A percentile compares a stretch with the other conserved stretches of the same genome.
These are phyloP conservation scores for Malassezia globosa DNA, from an alignment of 1,284 basidiomycete species.

Conservation along the genomic window DNA sequence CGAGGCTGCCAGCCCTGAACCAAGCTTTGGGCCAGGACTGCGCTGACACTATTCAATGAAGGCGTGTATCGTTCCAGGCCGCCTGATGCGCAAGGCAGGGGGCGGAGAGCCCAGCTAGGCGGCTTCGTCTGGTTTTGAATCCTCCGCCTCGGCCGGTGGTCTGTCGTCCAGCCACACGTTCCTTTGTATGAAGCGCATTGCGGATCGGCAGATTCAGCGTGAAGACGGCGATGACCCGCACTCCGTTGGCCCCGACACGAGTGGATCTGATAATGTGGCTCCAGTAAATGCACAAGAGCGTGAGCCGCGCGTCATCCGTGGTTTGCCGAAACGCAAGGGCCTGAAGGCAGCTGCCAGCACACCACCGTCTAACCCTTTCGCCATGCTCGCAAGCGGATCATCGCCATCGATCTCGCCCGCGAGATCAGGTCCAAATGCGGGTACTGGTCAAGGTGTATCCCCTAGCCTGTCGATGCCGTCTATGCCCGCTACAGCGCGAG, in stretches of 20 bases:
- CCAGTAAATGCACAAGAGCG: not conserved
- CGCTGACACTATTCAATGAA: constrained; percentile 3
- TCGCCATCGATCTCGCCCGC: not conserved
- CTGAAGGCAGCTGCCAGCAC: not conserved
- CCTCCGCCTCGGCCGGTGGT: not conserved
- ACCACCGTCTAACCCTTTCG: constrained; percentile 8
- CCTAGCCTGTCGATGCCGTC: too few species aligned
- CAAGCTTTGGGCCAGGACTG: too few species aligned
- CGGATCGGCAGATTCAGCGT: constrained; percentile 17
- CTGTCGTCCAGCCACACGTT: too few species aligned
- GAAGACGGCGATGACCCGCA: constrained; percentile 18
- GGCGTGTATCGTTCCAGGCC: constrained; percentile 10
- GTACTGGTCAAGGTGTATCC: too few species aligned
- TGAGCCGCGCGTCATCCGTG: constrained; percentile 10
- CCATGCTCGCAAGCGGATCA: not conserved
- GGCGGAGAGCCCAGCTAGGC: not conserved
- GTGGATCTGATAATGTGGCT: not conserved
- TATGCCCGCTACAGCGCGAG: too few species aligned
- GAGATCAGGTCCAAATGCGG: too few species aligned
- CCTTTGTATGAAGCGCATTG: constrained; percentile 19
- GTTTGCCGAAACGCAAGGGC: constrained; percentile 14
- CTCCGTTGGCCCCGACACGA: not conserved
- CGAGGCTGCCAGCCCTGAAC: too few species aligned
- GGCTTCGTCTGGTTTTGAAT: not conserved
- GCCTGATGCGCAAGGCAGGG: too few species aligned